Percentiles rank a stretch among this genome's conserved stretches.
phyloP scores from a whole-genome alignment of 208 protist species.

The Trypanosoma congolense region DNA sequence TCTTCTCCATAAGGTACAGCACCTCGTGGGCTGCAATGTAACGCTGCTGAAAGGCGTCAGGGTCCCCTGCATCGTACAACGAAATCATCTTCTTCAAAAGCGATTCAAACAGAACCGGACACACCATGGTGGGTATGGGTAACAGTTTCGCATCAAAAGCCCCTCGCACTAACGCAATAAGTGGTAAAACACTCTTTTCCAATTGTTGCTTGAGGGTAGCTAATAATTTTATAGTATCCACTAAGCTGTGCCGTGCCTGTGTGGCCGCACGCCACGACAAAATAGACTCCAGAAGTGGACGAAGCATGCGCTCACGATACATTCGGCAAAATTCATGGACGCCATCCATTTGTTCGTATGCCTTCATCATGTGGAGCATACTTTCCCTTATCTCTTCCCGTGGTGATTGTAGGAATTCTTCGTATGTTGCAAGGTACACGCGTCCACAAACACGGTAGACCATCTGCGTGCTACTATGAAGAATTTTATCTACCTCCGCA shows the following conservation, averaged over 20 bases:
- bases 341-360: constrained; percentile 42
- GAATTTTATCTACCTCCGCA: constrained; percentile 20
- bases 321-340: constrained; percentile 50
- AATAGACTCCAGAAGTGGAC: constrained; percentile 49
- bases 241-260: constrained; percentile 59
- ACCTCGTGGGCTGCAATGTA: constrained; percentile 67
- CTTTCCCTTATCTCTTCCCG: constrained; percentile 9
- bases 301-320: constrained; percentile 54
- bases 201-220: constrained; percentile 36
- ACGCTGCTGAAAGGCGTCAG: constrained; percentile 68
- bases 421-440: constrained; percentile 19
- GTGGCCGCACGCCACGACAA: constrained; percentile 81
- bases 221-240: constrained; percentile 54
- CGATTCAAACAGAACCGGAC: constrained; percentile 71
- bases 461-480: constrained; percentile 3
- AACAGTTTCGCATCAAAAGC: constrained; percentile 31
- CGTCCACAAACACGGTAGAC: constrained; percentile 17
- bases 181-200: constrained; percentile 27
- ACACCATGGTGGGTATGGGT: constrained; percentile 60
- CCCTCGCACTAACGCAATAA: constrained; percentile 52
- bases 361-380: constrained; percentile 31
- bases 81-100: constrained; percentile 74
- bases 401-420: constrained; percentile 17
- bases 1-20: constrained; percentile 39
- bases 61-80: constrained; percentile 68